These are phyloP conservation scores for Camellia sinensis DNA, from an alignment of 148 eudicot species.

Conservation along the genomic window DNA sequence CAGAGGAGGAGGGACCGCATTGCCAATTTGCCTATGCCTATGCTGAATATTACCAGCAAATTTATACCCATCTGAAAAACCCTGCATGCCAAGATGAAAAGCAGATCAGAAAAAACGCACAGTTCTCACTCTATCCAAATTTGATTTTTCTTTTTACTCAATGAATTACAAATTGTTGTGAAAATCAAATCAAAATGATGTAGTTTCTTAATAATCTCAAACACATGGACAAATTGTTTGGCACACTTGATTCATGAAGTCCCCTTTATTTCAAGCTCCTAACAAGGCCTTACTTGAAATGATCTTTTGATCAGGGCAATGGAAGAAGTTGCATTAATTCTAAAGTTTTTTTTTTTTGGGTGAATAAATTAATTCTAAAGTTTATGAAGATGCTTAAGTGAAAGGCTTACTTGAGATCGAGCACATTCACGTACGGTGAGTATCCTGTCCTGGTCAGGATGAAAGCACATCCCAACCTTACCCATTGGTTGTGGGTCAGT, in stretches of 20 bases:
- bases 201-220: background rate
- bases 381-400: background rate
- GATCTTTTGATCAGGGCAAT: background rate
- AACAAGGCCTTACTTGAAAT: no score
- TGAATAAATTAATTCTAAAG: background rate
- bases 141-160: no score
- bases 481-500: conserved; percentile 99
- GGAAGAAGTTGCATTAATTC: background rate
- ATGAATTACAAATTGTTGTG: background rate
- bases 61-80: conserved; percentile 79
- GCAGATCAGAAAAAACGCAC: background rate
- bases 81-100: conserved; percentile 42
- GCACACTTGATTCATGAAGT: no score
- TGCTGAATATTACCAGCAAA: conserved; percentile 76
- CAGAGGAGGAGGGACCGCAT: conserved; percentile 94
- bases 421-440: conserved; percentile 97
- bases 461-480: conserved; percentile 99
- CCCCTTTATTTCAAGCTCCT: no score
- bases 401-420: conserved; percentile 72
- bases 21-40: conserved; percentile 91
- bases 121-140: background rate
- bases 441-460: conserved; percentile 92
- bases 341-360: no score
- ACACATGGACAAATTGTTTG: no score
- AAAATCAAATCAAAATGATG: background rate